Percentiles rank a stretch among this genome's conserved stretches.
Conservation (phyloP, 2,329 filamentous ascomycete genomes). For the Lachnellula subtilissima region DNA sequence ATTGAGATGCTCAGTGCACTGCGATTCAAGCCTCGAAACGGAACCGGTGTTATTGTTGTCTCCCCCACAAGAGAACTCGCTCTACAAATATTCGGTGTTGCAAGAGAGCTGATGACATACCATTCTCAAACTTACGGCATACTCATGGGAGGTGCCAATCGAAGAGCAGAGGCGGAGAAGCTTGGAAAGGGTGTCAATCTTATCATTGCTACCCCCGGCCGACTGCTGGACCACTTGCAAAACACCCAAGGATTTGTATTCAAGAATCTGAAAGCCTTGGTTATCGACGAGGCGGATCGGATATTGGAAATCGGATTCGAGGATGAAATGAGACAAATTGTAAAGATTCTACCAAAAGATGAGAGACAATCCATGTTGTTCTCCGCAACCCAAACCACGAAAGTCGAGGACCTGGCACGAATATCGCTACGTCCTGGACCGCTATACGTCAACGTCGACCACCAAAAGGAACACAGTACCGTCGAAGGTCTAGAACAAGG, state of each 20-base stretch:
- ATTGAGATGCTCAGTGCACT: constrained; percentile 88
- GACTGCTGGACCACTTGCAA: constrained; percentile 88
- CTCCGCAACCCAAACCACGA: constrained; percentile 96
- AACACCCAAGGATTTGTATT: constrained; percentile 86
- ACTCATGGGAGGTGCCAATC: constrained; percentile 91
- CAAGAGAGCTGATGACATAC: constrained; percentile 84
- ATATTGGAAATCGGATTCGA: constrained; percentile 98
- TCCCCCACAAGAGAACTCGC: constrained; percentile 92
- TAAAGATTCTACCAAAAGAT: constrained; percentile 86
- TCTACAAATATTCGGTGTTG: constrained; percentile 93
- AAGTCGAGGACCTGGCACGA: constrained; percentile 92
- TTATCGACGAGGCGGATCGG: constrained; percentile 95
- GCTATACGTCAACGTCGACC: constrained; percentile 94
- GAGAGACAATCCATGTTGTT: constrained; percentile 96
- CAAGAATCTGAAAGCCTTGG: constrained; percentile 86
- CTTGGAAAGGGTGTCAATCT: constrained; percentile 91
- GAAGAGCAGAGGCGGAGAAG: constrained; percentile 88
- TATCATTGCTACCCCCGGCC: constrained; percentile 86
- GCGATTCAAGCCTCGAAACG: constrained; percentile 91
- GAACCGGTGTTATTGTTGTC: constrained; percentile 85
- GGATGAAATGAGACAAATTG: constrained; percentile 94
- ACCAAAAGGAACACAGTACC: constrained; percentile 82
- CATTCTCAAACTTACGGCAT: constrained; percentile 96
- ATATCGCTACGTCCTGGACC: constrained; percentile 90
- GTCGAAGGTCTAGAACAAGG: constrained; percentile 94